Conservation (phyloP, 2,329 filamentous ascomycete species). For the Colletotrichum viniferum region DNA sequence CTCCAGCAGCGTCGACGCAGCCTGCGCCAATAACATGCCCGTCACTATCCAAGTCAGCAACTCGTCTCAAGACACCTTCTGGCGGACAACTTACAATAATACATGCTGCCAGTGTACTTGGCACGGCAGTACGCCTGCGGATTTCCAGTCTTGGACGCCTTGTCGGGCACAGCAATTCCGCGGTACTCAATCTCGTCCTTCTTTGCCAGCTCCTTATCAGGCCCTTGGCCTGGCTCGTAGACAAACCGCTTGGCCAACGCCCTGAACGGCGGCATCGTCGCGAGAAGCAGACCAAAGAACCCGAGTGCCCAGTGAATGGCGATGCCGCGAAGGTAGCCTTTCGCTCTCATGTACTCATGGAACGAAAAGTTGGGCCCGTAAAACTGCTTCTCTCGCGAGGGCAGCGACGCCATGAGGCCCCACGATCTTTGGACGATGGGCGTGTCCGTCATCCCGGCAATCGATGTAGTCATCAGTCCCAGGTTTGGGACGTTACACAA, state of each 20-base stretch:
- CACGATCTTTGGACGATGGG: slow-evolving; percentile 65
- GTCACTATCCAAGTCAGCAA: slow-evolving; percentile 56
- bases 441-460: slow-evolving; percentile 54
- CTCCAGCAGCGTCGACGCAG: slow-evolving; percentile 67
- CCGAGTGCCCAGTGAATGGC: slow-evolving; percentile 53
- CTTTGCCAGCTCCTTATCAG: slow-evolving; percentile 54
- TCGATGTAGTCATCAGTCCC: slow-evolving; percentile 59
- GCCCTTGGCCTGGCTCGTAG: slow-evolving; percentile 60
- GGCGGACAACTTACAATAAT: slow-evolving; percentile 56
- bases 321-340: slow-evolving; percentile 55
- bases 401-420: slow-evolving; percentile 59
- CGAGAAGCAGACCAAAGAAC: slow-evolving; percentile 47
- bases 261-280: slow-evolving; percentile 49
- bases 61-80: not conserved
- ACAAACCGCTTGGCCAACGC: slow-evolving; percentile 47
- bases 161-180: slow-evolving; percentile 67
- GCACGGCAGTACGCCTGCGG: slow-evolving; percentile 62
- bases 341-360: slow-evolving; percentile 56
- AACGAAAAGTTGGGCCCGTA: slow-evolving; percentile 69
- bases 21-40: slow-evolving; percentile 66
- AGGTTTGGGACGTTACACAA: slow-evolving; percentile 53
- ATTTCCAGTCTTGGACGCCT: slow-evolving; percentile 34
- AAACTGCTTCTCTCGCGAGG: slow-evolving; percentile 44
- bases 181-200: slow-evolving; percentile 68
- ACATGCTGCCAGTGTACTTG: slow-evolving; percentile 65